Base-by-base conservation (phyloP, 1,139 yeast species). In the Kodamaea plutei region DNA sequence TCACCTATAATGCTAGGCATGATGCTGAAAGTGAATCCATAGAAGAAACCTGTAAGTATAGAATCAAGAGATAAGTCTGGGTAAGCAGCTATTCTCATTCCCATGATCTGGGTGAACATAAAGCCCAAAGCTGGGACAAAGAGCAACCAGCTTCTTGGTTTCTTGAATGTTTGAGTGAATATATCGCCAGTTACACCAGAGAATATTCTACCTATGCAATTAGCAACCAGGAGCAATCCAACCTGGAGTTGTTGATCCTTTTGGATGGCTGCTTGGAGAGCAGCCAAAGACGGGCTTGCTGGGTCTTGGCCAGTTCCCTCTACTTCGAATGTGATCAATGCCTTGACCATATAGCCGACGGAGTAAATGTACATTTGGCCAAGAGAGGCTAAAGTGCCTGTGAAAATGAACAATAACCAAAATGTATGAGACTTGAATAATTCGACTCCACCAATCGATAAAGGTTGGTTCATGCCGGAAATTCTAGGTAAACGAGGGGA, bases 331-430 rank as follows among this genome's bases (percentile, higher is more conserved):
- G 60, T 61, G 12, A 67, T 52, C 19, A 76, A 56, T 1, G 83
- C 77, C 40, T 68, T 70, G 8, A 73, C 76, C 56, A 76, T 73
- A 44, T 72, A 74, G 1, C 83, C 83, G 12, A 74, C 76, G 0
- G 79, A 73, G 44, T 75, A 76, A 15, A 76, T 76, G 48, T 73
- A 76, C 76, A 76, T 70, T 47, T 76, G 82, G 7, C 82, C 81
- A 41, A 76, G 41, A 0, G 79, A 71, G 0, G 80, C 79, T 30
- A 73, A 51, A 2, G 70, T 37, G 0, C 80, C 79, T 2, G 77
- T 57, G 6, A 67, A 50, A 1, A 60, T 24, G 26, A 72, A 65
- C 4, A 75, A 41, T 2, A 69, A 45, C 81, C 82, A 76, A 45
- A 76, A 76, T 26, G 59, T 61, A 7, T 46, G 36, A 19, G 61